Conservation (phyloP, 73 alveolate genomes). For the Tetrahymena borealis region DNA sequence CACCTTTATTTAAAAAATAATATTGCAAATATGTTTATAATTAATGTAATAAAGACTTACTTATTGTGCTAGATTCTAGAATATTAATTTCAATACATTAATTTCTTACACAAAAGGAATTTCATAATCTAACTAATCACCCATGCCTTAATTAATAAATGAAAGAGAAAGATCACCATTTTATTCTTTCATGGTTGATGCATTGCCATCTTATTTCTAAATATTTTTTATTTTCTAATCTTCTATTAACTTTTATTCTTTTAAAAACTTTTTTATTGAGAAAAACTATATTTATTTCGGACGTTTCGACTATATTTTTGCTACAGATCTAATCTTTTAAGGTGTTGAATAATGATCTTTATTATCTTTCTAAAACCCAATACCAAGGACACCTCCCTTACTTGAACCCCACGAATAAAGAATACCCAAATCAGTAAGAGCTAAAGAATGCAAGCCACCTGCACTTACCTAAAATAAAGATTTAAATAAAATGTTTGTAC, state of each 20-base stretch:
- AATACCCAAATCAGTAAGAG: conserved; percentile 35
- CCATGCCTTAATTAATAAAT: neutral
- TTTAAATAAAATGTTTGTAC: neutral
- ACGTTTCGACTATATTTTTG: neutral
- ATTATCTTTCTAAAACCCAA: conserved; percentile 3
- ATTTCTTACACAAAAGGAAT: neutral
- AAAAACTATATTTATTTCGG: neutral
- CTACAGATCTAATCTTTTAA: neutral
- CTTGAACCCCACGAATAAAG: conserved; percentile 43
- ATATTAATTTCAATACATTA: neutral
- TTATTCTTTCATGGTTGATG: neutral
- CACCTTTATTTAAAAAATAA: neutral
- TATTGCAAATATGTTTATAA: neutral
- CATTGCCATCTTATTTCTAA: neutral
- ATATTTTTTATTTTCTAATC: neutral
- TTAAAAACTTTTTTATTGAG: neutral
- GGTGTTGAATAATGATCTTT: neutral
- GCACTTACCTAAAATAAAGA: neutral
- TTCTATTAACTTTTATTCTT: neutral
- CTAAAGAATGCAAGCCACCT: conserved; percentile 31
- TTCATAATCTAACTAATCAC: neutral
- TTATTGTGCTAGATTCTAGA: neutral
- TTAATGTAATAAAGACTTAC: neutral
- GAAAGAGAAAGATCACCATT: neutral
- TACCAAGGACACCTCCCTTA: conserved; percentile 33